Evolutionary conservation across 2,329 filamentous ascomycete genomes (phyloP), one percentile per base, ranked within the genome.

Genomic region (Aspergillus pseudonomiae): DNA sequence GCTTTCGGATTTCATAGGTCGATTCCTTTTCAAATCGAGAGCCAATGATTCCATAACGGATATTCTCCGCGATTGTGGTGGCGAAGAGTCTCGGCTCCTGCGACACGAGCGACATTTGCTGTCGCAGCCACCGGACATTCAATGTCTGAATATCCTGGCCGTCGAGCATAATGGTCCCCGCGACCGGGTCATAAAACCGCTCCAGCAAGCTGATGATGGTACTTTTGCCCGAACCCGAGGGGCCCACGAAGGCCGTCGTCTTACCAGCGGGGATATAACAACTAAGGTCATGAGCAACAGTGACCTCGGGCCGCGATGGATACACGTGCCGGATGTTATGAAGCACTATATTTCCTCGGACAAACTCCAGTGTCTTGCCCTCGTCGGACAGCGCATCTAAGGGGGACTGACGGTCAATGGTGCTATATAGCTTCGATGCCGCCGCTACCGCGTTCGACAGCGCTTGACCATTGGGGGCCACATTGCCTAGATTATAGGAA

Each of bases 61-160:
- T 96, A 77, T 96, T 96, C 59, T 91, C 86, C 73, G 85, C 92
- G 68, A 97, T 94, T 0, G 91, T 92, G 0, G 89, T 92, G 57
- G 89, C 88, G 74, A 97, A 96, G 0, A 97, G 84, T 0, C 90
- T 89, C 0, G 93, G 92, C 72, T 97, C 93, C 73, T 97, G 93
- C 61, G 90, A 91, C 61, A 97, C 93, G 4, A 97, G 83, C 0
- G 92, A 88, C 71, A 97, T 92, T n/a, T 79, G 34, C 87, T 74
- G 68, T 83, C 76, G n/a, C 73, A 77, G 2, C 82, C 84, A 70
- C 84, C 84, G 4, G 86, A 70, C 83, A 71, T 96, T 96, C 59
- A 96, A 81, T 0, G 83, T 88, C 70, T 86, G 86, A 60, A 95
- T 87, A 73, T 94, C 88, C 61, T 88, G 86, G 9, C 90, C 93